Evolutionary conservation across 2,329 filamentous ascomycete genomes (phyloP).

Genomic region (Botryotinia calthae): DNA sequence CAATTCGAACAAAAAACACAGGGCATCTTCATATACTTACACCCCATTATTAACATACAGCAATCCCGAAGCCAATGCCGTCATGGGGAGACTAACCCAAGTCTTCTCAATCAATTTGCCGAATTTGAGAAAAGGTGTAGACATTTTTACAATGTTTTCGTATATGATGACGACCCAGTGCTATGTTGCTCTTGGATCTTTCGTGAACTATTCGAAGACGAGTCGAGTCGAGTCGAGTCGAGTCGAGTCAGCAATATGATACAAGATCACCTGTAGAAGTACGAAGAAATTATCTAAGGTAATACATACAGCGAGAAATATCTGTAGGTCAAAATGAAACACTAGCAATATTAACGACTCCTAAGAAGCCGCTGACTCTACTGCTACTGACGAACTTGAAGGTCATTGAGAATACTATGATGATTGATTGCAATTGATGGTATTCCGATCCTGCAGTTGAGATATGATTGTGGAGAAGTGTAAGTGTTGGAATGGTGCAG

Average conservation of each 20-base stretch:
- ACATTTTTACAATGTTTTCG: too few species aligned
- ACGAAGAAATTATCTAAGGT: rapidly evolving
- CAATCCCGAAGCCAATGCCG: too few species aligned
- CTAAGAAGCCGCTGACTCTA: not conserved
- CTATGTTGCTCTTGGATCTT: not conserved
- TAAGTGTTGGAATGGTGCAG: not conserved
- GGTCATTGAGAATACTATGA: not conserved
- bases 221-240: too few species aligned
- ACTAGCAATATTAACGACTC: not conserved
- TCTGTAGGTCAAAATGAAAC: not conserved
- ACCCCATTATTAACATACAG: too few species aligned
- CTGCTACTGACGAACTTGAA: not conserved
- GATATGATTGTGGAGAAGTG: not conserved
- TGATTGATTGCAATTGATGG: not conserved
- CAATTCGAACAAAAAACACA: too few species aligned
- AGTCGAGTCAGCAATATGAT: not conserved
- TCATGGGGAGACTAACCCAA: too few species aligned
- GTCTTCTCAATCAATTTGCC: too few species aligned
- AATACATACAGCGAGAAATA: not conserved
- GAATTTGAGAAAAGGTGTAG: too few species aligned
- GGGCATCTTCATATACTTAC: too few species aligned
- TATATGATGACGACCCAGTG: too few species aligned
- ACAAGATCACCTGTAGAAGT: not conserved
- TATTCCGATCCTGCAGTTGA: rapidly evolving
- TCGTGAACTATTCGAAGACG: too few species aligned